Conservation (phyloP, 768 basidiomycete genomes). For the Xerocomellus amylosporus region DNA sequence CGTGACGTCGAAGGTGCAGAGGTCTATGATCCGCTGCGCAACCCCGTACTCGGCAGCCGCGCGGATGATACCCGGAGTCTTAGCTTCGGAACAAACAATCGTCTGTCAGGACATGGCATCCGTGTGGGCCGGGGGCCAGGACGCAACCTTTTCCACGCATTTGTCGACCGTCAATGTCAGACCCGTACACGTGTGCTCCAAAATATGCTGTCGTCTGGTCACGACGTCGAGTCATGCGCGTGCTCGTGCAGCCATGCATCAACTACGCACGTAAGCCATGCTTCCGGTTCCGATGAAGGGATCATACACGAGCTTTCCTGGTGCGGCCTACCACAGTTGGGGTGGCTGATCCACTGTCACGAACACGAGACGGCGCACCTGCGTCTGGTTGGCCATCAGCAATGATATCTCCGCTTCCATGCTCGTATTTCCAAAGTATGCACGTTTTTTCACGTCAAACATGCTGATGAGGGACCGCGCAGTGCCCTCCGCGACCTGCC, state of each 20-base stretch:
- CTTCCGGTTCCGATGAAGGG: slow-evolving; percentile 95
- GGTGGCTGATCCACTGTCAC: background rate
- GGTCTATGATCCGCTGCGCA: slow-evolving; percentile 68
- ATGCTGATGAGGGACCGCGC: slow-evolving; percentile 64
- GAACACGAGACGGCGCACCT: slow-evolving; percentile 46
- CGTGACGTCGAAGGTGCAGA: slow-evolving; percentile 92
- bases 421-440: slow-evolving; percentile 92
- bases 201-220: slow-evolving; percentile 80
- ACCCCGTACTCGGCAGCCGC: slow-evolving; percentile 86
- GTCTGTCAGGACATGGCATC: background rate
- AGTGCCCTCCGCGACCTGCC: slow-evolving; percentile 57
- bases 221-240: background rate
- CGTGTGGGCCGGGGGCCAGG: background rate
- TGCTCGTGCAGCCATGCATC: background rate
- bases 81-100: slow-evolving; percentile 23
- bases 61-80: slow-evolving; percentile 67
- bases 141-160: slow-evolving; percentile 85
- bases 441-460: slow-evolving; percentile 87
- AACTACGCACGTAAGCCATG: slow-evolving; percentile 68
- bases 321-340: slow-evolving; percentile 55
- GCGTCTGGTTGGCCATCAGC: slow-evolving; percentile 93
- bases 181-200: slow-evolving; percentile 83
- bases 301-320: slow-evolving; percentile 92
- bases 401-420: slow-evolving; percentile 97
- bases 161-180: slow-evolving; percentile 96